Evolutionary conservation across 2,329 filamentous ascomycete species (phyloP), one percentile per base, ranked within the genome.

Genomic region (Aspergillus niger): DNA sequence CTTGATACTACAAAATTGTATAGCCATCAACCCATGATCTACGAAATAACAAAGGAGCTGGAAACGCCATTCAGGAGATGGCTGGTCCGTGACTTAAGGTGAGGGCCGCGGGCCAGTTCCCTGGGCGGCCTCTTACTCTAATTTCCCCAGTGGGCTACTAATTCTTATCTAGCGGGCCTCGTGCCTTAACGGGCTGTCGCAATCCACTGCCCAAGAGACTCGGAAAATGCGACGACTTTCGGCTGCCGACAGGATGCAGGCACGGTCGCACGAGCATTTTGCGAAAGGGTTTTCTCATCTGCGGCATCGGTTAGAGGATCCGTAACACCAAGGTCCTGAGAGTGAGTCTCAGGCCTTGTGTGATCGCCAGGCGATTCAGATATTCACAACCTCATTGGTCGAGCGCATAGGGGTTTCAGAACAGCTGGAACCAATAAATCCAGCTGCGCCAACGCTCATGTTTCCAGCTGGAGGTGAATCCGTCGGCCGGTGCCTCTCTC

Each of bases 341-440:
- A 28, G 7, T 30, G 15, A 30, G 47, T 50, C 47, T 50, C 47
- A 50, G 47, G 26, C 26, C 26, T 28, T 28, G 8, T 26, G 26
- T 8, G 26, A 50, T 32, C 49, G 48, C 39, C 53, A 22, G 20
- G 53, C 47, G 17, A 28, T 32, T 50, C 15, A 32, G 32, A 38
- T 48, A 17, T 20, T n/a, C 13, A 15, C 41, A 30, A 36, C 49
- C 26, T 50, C 39, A 65, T 65, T 65, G 63, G 63, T 36, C 26
- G 26, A 26, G 38, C 44, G 54, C 54, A 44, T 32, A 41, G 30
- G 8, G 59, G 57, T 63, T 36, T 61, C 61, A 64, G 50, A 39
- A 48, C 53, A 28, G 32, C 41, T 63, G 61, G 61, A 62, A 62
- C 55, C 54, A 58, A 58, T 53, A n/a, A 58, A 51, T 30, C 41